Evolutionary conservation across 768 basidiomycete genomes (phyloP).

Genomic region (Trametes meyenii): DNA sequence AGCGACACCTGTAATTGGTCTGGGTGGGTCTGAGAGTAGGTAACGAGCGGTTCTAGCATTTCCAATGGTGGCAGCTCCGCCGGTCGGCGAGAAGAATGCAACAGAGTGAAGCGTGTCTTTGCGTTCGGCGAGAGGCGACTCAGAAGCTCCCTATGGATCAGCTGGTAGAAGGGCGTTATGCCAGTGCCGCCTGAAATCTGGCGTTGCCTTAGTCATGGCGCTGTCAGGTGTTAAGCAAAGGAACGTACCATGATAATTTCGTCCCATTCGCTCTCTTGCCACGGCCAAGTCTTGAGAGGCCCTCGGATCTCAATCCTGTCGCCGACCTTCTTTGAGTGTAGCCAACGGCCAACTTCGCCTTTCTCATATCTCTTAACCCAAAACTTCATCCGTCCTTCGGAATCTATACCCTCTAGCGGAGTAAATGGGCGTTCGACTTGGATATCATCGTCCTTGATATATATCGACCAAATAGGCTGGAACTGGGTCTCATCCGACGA

Average conservation of each 20-base stretch:
- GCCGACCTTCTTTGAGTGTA: conserved; percentile 68
- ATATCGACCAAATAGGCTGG: conserved; percentile 71
- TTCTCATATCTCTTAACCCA: conserved; percentile 82
- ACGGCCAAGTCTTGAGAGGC: conserved; percentile 68
- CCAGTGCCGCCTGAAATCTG: conserved; percentile 90
- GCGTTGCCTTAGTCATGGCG: background rate
- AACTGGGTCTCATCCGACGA: conserved; percentile 16
- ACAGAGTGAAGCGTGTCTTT: conserved; percentile 64
- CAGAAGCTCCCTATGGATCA: conserved; percentile 59
- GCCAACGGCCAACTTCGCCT: conserved; percentile 84
- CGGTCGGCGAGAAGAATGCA: conserved; percentile 68
- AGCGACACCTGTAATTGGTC: conserved; percentile 58
- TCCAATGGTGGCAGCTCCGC: conserved; percentile 70
- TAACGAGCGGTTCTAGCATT: conserved; percentile 56
- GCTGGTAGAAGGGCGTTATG: conserved; percentile 83
- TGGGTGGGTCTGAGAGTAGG: conserved; percentile 53
- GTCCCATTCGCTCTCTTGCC: conserved; percentile 67
- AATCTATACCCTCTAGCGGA: conserved; percentile 71
- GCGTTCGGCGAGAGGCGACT: conserved; percentile 25
- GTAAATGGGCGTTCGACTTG: conserved; percentile 89
- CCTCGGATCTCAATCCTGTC: conserved; percentile 77
- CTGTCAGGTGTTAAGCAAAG: background rate
- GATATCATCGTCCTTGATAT: conserved; percentile 84
- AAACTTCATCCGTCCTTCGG: conserved; percentile 66
- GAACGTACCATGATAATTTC: conserved; percentile 72